A percentile compares a stretch with the other conserved stretches of the same genome.
Conservation (phyloP, 2,329 filamentous ascomycete species). For the Aspergillus felis region DNA sequence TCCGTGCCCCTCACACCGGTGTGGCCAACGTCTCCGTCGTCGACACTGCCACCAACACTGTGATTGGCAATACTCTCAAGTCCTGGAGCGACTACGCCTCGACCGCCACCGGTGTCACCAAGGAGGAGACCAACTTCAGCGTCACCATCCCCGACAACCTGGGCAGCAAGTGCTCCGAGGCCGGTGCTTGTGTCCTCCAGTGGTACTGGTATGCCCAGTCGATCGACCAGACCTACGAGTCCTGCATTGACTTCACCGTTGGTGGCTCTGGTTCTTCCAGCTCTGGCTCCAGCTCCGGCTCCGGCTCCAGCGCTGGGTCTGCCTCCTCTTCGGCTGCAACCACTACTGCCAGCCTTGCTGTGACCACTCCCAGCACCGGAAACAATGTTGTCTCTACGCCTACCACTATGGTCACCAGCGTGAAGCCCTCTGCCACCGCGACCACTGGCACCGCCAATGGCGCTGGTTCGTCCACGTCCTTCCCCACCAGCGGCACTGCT, state of each 20-base stretch:
- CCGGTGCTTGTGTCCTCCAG: constrained; percentile 31
- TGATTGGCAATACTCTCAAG: constrained; percentile 34
- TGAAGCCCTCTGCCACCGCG: constrained; percentile 5
- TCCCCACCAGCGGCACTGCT: constrained; percentile 16
- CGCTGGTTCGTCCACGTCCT: constrained; percentile 1
- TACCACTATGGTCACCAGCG: constrained; percentile 11
- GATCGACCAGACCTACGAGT: constrained; percentile 35
- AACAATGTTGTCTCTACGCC: constrained; percentile 9
- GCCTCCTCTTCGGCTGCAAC: constrained; percentile 7
- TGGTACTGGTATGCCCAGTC: constrained; percentile 34
- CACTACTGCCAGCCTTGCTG: constrained; percentile 10
- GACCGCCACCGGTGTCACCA: constrained; percentile 21
- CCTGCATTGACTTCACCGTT: constrained; percentile 32
- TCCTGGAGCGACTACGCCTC: constrained; percentile 31
- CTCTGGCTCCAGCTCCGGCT: constrained; percentile 11
- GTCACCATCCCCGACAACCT: constrained; percentile 30
- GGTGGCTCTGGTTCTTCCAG: constrained; percentile 17
- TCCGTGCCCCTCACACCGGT: constrained; percentile 47
- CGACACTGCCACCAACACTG: constrained; percentile 41
- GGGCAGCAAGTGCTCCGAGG: constrained; percentile 22
- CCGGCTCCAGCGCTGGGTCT: constrained; percentile 11
- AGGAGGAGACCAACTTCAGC: constrained; percentile 27
- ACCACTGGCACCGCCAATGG: constrained; percentile 5
- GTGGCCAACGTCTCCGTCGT: constrained; percentile 49
- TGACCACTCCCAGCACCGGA: constrained; percentile 8